These are phyloP conservation scores for Cicer judaicum DNA, from an alignment of 306 rosid genomes.

Conservation along the genomic window DNA sequence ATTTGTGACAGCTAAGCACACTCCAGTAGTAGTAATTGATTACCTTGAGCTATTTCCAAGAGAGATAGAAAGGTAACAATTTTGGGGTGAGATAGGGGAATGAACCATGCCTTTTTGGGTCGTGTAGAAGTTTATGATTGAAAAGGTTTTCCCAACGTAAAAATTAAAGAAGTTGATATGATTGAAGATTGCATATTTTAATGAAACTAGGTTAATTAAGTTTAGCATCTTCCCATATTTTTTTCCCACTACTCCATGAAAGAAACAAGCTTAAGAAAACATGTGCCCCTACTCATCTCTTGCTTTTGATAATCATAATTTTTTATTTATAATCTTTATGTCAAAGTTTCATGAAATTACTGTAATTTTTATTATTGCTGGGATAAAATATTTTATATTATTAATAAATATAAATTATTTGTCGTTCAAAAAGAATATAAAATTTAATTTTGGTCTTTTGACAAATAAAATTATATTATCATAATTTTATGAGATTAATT, in stretches of 20 bases:
- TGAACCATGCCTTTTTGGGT: constrained; percentile 41
- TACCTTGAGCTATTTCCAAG: constrained; percentile 52
- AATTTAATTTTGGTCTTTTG: too few species aligned
- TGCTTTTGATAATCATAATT: too few species aligned
- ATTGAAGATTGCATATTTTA: constrained; percentile 29
- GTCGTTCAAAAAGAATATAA: too few species aligned
- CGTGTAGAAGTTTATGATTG: constrained; percentile 51
- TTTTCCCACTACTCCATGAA: neutral
- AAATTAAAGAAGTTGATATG: constrained; percentile 15
- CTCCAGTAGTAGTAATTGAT: constrained; percentile 39
- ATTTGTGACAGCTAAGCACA: constrained; percentile 48
- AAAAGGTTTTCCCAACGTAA: constrained; percentile 12
- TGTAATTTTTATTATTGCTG: too few species aligned
- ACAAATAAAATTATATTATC: too few species aligned
- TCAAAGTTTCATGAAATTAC: too few species aligned
- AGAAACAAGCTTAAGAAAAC: neutral
- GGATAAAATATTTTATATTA: too few species aligned
- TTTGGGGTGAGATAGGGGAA: constrained; percentile 31
- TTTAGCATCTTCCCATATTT: constrained; percentile 21
- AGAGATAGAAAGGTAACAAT: constrained; percentile 25
- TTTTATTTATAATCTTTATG: too few species aligned
- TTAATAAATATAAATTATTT: too few species aligned
- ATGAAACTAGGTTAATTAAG: constrained; percentile 8
- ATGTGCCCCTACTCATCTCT: too few species aligned
- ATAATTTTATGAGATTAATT: too few species aligned